Base-by-base conservation (phyloP, 169 alveolate genomes). In the Plasmodium knowlesi region DNA sequence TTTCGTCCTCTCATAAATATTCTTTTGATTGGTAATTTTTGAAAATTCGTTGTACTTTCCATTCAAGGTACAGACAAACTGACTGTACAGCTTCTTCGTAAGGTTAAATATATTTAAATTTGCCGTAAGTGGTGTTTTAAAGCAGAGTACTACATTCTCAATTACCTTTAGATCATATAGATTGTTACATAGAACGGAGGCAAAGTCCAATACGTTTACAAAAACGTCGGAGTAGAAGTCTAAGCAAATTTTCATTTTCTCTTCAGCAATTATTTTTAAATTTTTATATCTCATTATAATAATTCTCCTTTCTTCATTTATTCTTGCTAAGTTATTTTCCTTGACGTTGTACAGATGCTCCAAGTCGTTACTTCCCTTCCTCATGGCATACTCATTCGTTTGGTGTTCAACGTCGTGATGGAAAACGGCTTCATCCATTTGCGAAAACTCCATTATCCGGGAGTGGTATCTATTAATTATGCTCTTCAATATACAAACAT, bases 191-290 rank as follows among this genome's bases (percentile, higher is more conserved):
- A 91, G 14, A 30, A 91, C 92, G 8, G 95, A 37, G n/a, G 95
- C 95, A 70, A 91, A 91, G 71, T 91, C 95, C n/a, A 91, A 19
- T 1, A 91, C 80, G 41, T 91, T 82, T 0, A 91, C 95, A 82
- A 91, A 91, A 3, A 91, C 41, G 57, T 91, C 95, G 5, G 95
- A 91, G 25, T 91, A 91, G 81, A 91, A 91, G 67, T 91, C 95
- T 4, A 91, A 30, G 25, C 95, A 91, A 1, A 91, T 81, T 82
- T 53, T 91, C 92, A 91, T 81, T 46, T 91, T 91, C 37, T 91
- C 95, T 70, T 91, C 95, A 5, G 92, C 92, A 8, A 91, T 50
- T 3, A 91, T 43, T 81, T 91, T 91, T 81, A 91, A 82, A 91
- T 72, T 81, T 57, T 73, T 70, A 16, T 70, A 91, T 32, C 73